phyloP scores from a whole-genome alignment of 2,329 filamentous ascomycete genomes.

The Trichoderma sp. region DNA sequence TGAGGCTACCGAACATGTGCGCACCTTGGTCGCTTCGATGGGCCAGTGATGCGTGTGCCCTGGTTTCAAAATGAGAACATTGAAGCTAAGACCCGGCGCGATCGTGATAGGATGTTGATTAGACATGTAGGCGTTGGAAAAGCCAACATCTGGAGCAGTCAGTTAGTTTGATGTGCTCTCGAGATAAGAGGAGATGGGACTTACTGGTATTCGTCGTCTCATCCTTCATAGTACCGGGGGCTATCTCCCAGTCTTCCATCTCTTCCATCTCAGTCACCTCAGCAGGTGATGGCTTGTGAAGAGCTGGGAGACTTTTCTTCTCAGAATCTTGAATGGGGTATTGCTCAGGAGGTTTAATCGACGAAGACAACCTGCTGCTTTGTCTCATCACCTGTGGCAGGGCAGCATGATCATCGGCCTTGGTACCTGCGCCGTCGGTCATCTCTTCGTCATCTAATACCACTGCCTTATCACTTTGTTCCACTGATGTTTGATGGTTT shows the following conservation, averaged over 20 bases:
- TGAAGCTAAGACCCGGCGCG: constrained; percentile 42
- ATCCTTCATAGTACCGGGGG: constrained; percentile 43
- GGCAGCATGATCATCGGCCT: background rate
- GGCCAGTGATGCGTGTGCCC: constrained; percentile 39
- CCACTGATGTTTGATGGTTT: background rate
- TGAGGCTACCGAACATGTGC: constrained; percentile 42
- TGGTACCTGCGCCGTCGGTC: background rate
- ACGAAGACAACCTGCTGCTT: too few relatives aligned
- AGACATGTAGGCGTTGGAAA: constrained; percentile 45
- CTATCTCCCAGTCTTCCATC: constrained; percentile 49
- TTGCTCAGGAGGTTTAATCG: background rate
- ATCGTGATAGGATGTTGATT: constrained; percentile 40
- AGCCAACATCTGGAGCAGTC: constrained; percentile 42
- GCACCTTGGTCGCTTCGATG: constrained; percentile 34
- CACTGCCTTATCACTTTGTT: background rate
- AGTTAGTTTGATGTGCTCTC: background rate
- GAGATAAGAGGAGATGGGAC: constrained; percentile 24
- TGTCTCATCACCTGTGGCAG: background rate
- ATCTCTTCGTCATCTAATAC: background rate
- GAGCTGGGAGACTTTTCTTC: background rate
- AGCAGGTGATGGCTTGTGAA: background rate
- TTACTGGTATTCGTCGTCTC: constrained; percentile 38
- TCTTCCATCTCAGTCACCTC: constrained; percentile 27
- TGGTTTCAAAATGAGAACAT: constrained; percentile 44
- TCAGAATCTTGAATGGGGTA: background rate